Conservation (phyloP, 2,329 filamentous ascomycete genomes). For the Colletotrichum sp. region DNA sequence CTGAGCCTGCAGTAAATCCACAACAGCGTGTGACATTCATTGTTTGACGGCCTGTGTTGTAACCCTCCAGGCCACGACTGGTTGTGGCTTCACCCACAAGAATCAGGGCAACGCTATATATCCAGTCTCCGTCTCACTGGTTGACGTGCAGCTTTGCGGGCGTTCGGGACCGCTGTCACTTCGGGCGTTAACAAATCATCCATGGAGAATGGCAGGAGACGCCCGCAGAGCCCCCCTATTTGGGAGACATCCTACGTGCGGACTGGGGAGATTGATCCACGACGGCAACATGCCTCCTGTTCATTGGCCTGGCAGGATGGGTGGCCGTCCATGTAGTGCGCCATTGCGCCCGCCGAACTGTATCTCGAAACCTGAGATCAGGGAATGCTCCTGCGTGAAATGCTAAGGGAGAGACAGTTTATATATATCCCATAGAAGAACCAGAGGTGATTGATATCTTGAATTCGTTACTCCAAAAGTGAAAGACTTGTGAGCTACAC, state of each 20-base stretch:
- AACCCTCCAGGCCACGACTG: neutral
- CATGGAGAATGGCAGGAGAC: rapidly evolving
- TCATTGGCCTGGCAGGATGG: neutral
- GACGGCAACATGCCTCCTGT: too few species aligned
- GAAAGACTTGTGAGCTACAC: too few species aligned
- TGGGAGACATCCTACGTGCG: neutral
- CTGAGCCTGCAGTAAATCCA: rapidly evolving
- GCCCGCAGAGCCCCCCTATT: neutral
- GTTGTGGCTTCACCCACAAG: neutral
- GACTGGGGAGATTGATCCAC: neutral
- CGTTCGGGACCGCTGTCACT: rapidly evolving
- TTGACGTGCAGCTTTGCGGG: neutral
- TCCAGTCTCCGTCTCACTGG: neutral
- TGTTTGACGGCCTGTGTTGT: neutral
- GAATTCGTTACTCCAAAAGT: too few species aligned
- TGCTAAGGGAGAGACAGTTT: rapidly evolving
- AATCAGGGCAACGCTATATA: neutral
- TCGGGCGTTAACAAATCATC: neutral
- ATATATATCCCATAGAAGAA: neutral
- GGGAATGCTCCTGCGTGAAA: neutral
- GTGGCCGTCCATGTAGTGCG: too few species aligned
- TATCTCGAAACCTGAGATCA: neutral
- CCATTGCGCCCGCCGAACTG: neutral
- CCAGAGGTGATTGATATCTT: too few species aligned
- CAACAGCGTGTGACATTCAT: rapidly evolving